A percentile compares a stretch with the other conserved stretches of the same genome.
Conservation (phyloP, 2,329 filamentous ascomycete genomes). For the Mariannaea elegans region DNA sequence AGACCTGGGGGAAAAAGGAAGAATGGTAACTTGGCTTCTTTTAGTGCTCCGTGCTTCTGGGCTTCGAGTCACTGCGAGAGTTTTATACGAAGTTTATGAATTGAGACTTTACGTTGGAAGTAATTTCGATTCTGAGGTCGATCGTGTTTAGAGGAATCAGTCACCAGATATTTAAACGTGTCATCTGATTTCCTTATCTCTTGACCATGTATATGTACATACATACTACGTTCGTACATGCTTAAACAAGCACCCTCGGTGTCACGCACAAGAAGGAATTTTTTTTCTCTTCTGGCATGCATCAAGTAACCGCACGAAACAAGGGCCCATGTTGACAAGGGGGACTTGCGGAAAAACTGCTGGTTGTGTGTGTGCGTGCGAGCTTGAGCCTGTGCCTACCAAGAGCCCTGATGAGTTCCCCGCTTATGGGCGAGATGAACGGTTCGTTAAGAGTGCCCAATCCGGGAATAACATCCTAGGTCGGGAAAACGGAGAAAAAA, state of each 20-base stretch:
- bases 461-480: constrained; percentile 32
- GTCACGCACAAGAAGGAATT: constrained; percentile 12
- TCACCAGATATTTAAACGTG: neutral
- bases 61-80: neutral
- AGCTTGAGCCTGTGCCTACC: neutral
- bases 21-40: neutral
- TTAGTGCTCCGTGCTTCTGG: constrained; percentile 17
- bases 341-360: constrained; percentile 21
- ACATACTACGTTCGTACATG: neutral
- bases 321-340: constrained; percentile 25
- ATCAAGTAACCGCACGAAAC: neutral
- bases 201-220: neutral
- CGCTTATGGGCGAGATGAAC: constrained; percentile 28
- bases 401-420: neutral
- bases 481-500: constrained; percentile 26
- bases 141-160: neutral
- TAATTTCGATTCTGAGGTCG: neutral
- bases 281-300: neutral
- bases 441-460: constrained; percentile 18
- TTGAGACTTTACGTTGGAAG: no score
- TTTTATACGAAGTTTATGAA: no score
- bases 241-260: neutral
- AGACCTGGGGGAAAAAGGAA: no score
- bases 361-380: constrained; percentile 23
- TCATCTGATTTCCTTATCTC: constrained; percentile 7